Conservation (phyloP, 495 filamentous ascomycete species). For the Talaromyces stipitatus region DNA sequence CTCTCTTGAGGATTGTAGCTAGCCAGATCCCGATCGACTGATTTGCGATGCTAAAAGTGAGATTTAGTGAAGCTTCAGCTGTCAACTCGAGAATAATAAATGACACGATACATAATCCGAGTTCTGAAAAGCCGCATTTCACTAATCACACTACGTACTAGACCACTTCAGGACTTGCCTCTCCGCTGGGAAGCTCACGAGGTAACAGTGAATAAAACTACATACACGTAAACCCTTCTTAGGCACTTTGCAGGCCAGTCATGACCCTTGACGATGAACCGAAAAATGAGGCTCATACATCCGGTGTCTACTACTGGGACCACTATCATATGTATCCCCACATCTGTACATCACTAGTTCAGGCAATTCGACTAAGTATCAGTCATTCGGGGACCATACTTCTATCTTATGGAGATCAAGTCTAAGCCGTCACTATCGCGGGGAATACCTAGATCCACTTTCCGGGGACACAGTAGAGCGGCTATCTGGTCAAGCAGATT, state of each 20-base stretch:
- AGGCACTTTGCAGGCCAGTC: not conserved
- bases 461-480: not conserved
- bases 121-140: not conserved
- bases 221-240: not conserved
- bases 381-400: not conserved
- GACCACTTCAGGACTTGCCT: not conserved
- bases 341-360: not conserved
- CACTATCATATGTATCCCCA: too few relatives aligned
- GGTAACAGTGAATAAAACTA: not conserved
- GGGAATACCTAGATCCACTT: not conserved
- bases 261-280: not conserved
- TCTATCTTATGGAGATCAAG: not conserved
- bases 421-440: not conserved
- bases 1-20: not conserved
- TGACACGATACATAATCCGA: not conserved
- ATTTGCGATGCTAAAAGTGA: too few relatives aligned
- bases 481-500: not conserved
- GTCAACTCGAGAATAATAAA: not conserved
- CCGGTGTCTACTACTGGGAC: too few relatives aligned
- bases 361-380: too few relatives aligned
- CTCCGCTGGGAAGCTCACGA: not conserved
- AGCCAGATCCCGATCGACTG: not conserved
- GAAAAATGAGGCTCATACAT: not conserved
- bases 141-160: not conserved
- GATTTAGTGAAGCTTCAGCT: too few relatives aligned